Percentiles rank a stretch among this genome's conserved stretches.
Conservation (phyloP, 2,329 filamentous ascomycete species). For the Neonectria sp. region DNA sequence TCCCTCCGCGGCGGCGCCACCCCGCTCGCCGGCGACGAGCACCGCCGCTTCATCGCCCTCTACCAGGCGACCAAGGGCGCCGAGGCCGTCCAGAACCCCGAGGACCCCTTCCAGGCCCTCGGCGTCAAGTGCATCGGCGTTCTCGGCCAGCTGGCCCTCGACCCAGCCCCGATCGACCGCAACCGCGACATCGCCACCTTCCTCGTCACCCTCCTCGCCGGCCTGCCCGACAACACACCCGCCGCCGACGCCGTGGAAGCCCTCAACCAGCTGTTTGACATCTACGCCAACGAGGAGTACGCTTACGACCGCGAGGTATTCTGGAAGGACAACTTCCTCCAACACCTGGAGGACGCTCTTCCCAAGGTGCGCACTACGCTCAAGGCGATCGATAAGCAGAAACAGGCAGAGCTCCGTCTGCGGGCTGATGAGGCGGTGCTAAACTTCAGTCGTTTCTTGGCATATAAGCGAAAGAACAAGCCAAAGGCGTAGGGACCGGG, state of each 20-base stretch:
- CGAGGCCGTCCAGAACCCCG: slow-evolving; percentile 44
- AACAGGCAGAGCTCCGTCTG: slow-evolving; percentile 68
- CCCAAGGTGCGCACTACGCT: slow-evolving; percentile 70
- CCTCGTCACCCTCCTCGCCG: slow-evolving; percentile 68
- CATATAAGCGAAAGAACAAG: slow-evolving; percentile 75
- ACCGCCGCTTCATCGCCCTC: slow-evolving; percentile 75
- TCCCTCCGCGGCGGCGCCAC: slow-evolving; percentile 64
- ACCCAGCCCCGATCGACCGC: slow-evolving; percentile 65
- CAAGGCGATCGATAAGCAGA: slow-evolving; percentile 74
- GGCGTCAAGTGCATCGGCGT: slow-evolving; percentile 78
- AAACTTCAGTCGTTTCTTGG: slow-evolving; percentile 74
- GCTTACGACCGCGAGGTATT: slow-evolving; percentile 75
- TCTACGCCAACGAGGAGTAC: slow-evolving; percentile 74
- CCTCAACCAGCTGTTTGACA: slow-evolving; percentile 76
- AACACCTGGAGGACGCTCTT: slow-evolving; percentile 68
- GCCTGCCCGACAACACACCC: slow-evolving; percentile 64
- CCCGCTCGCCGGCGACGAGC: slow-evolving; percentile 67
- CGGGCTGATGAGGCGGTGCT: slow-evolving; percentile 73
- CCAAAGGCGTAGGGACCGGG: slow-evolving; percentile 51
- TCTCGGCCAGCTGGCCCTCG: slow-evolving; percentile 73
- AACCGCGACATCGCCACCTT: slow-evolving; percentile 77
- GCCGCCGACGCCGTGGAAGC: slow-evolving; percentile 74
- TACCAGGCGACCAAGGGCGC: slow-evolving; percentile 70
- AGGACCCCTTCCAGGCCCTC: slow-evolving; percentile 73
- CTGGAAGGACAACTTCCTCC: slow-evolving; percentile 73